These are phyloP conservation scores for Alternaria metachromatica DNA, from an alignment of 2,329 filamentous ascomycete genomes.

Conservation along the genomic window DNA sequence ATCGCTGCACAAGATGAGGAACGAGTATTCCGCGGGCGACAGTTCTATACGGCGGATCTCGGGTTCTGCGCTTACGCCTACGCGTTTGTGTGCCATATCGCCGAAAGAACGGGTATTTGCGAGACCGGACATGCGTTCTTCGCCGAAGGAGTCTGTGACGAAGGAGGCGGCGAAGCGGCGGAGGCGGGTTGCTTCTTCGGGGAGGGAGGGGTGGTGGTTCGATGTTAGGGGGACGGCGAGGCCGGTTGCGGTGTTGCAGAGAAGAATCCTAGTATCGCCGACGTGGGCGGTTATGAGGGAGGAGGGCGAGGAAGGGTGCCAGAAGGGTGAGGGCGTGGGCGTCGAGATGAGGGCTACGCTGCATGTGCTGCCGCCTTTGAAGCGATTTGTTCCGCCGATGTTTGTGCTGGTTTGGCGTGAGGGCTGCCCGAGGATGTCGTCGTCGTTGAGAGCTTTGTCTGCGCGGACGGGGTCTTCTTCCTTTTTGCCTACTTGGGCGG, in stretches of 20 bases:
- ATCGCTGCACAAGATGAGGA: conserved; percentile 87
- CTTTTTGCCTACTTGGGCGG: conserved; percentile 84
- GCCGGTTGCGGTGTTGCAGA: conserved; percentile 86
- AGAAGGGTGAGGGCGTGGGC: conserved; percentile 88
- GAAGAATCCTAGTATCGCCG: conserved; percentile 87
- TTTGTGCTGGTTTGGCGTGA: conserved; percentile 53
- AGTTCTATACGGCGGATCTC: conserved; percentile 83
- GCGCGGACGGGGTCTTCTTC: conserved; percentile 71
- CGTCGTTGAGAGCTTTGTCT: conserved; percentile 81
- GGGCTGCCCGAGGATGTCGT: conserved; percentile 78
- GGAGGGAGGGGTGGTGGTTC: conserved; percentile 91
- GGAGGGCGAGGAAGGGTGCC: conserved; percentile 86
- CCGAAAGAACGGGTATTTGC: conserved; percentile 95
- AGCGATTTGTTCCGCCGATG: conserved; percentile 79
- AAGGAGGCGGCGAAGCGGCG: conserved; percentile 86
- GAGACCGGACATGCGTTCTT: conserved; percentile 91
- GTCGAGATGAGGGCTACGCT: conserved; percentile 91
- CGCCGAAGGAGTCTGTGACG: conserved; percentile 94
- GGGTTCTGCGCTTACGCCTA: conserved; percentile 93
- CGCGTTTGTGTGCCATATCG: conserved; percentile 87
- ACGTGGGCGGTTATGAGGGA: conserved; percentile 89
- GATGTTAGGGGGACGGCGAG: conserved; percentile 81
- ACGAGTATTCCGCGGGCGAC: conserved; percentile 82
- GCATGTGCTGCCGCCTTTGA: conserved; percentile 92
- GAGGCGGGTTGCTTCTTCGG: conserved; percentile 80